Conservation (phyloP, 306 rosid genomes). For the Heteromeles arbutifolia region DNA sequence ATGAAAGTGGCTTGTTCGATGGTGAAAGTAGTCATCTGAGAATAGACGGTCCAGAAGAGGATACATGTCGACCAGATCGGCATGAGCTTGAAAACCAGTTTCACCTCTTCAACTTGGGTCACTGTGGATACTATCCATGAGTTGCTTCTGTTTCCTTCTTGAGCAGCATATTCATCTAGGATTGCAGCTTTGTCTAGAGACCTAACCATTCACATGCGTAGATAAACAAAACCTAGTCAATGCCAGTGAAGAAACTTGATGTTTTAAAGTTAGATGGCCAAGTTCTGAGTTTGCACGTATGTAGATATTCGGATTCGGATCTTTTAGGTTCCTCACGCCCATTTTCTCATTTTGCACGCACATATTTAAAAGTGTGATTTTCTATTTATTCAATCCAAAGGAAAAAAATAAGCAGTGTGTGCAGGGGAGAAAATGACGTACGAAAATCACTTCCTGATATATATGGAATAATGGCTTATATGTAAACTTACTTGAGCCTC, state of each 20-base stretch:
- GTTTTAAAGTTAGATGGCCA: too few relatives aligned
- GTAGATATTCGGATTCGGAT: not conserved
- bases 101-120: slow-evolving; percentile 83
- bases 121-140: slow-evolving; percentile 71
- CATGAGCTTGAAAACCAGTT: slow-evolving; percentile 72
- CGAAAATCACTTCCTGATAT: not conserved
- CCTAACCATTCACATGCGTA: slow-evolving; percentile 31
- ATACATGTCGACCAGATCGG: slow-evolving; percentile 97
- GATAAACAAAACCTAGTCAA: slow-evolving; percentile 6
- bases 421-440: not conserved
- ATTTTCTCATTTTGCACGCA: too few relatives aligned
- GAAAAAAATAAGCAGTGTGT: too few relatives aligned
- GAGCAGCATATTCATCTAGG: slow-evolving; percentile 37
- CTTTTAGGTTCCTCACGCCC: not conserved
- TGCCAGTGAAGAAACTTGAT: not conserved
- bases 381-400: not conserved
- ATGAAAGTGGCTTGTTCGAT: slow-evolving; percentile 95
- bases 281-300: too few relatives aligned
- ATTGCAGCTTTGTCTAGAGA: slow-evolving; percentile 93
- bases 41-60: slow-evolving; percentile 89
- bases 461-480: not conserved
- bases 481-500: slow-evolving; percentile 43
- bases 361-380: too few relatives aligned
- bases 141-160: slow-evolving; percentile 32
- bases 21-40: slow-evolving; percentile 92